These are phyloP conservation scores for Globisporangium rhizosaccharum DNA, from an alignment of 352 stramenopile species.

Conservation along the genomic window DNA sequence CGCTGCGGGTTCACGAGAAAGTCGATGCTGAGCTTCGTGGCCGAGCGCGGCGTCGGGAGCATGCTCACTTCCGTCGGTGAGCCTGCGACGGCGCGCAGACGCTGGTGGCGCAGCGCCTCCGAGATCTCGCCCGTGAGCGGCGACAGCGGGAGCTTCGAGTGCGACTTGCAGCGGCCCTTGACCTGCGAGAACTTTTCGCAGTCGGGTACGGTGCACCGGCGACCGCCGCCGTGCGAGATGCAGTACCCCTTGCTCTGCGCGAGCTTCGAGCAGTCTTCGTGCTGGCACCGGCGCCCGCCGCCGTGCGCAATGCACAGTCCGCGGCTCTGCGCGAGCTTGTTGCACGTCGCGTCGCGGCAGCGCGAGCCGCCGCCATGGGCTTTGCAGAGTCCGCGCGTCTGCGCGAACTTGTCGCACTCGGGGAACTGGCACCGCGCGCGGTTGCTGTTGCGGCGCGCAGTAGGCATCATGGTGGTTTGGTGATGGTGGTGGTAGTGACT, in stretches of 20 bases:
- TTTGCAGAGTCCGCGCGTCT: conserved; percentile 78
- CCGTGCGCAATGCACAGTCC: conserved; percentile 78
- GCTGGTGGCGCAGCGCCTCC: conserved; percentile 17
- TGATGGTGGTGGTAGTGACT: conserved; percentile 9
- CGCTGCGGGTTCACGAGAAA: conserved; percentile 42
- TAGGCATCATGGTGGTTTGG: conserved; percentile 21
- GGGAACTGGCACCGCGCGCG: conserved; percentile 68
- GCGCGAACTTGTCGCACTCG: conserved; percentile 80
- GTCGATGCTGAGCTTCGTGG: conserved; percentile 48
- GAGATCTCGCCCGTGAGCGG: conserved; percentile 15
- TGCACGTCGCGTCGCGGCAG: conserved; percentile 69
- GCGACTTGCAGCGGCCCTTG: conserved; percentile 81
- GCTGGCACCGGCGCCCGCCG: conserved; percentile 67
- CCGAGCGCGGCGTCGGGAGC: conserved; percentile 19
- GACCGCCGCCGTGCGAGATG: conserved; percentile 76
- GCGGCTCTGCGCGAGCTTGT: conserved; percentile 76
- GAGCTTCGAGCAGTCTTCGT: conserved; percentile 64
- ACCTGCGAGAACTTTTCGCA: conserved; percentile 89
- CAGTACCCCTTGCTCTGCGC: conserved; percentile 79
- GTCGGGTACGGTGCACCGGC: conserved; percentile 59
- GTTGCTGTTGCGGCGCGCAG: conserved; percentile 51
- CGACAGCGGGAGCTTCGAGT: conserved; percentile 59
- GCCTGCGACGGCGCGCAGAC: conserved; percentile 11
- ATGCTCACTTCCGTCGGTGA: conserved; percentile 22
- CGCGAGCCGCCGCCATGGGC: conserved; percentile 78